Percentiles rank a stretch among this genome's conserved stretches.
These are phyloP conservation scores for Vitis rotundifolia DNA, from an alignment of 164 flowering plant genomes.

Conservation along the genomic window DNA sequence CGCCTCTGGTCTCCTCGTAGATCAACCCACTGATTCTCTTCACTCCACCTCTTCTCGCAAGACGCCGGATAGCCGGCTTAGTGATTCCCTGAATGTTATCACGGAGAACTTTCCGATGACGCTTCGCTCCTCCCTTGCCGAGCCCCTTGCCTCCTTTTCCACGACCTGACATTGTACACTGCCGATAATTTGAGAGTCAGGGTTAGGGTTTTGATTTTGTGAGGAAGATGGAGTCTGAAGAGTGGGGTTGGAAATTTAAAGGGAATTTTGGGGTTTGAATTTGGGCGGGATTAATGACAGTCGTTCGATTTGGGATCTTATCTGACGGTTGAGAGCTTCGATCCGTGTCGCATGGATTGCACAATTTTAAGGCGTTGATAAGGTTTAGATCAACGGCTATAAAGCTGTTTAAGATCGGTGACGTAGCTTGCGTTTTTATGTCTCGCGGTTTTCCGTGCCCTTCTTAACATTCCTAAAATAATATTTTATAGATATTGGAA, in stretches of 20 bases:
- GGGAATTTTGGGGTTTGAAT: not conserved
- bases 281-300: not conserved
- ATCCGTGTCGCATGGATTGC: not conserved
- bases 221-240: too few relatives aligned
- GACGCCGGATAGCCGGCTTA: constrained; percentile 25
- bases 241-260: not conserved
- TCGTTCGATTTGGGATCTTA: not conserved
- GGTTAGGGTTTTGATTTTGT: not conserved
- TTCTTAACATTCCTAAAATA: too few relatives aligned
- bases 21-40: constrained; percentile 27
- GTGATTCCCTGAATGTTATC: constrained; percentile 30
- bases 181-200: not conserved
- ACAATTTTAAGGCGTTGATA: not conserved
- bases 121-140: constrained; percentile 28
- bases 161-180: constrained; percentile 18
- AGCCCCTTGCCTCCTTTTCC: constrained; percentile 29
- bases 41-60: constrained; percentile 26
- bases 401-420: too few relatives aligned
- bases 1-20: constrained; percentile 28
- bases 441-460: too few relatives aligned
- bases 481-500: too few relatives aligned
- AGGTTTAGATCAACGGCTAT: not conserved
- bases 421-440: too few relatives aligned
- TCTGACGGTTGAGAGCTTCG: not conserved
- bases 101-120: constrained; percentile 25